Evolutionary conservation across 345 rosid species (phyloP), one percentile per base, ranked within the genome.

Genomic region (Eucalyptus urophylla): DNA sequence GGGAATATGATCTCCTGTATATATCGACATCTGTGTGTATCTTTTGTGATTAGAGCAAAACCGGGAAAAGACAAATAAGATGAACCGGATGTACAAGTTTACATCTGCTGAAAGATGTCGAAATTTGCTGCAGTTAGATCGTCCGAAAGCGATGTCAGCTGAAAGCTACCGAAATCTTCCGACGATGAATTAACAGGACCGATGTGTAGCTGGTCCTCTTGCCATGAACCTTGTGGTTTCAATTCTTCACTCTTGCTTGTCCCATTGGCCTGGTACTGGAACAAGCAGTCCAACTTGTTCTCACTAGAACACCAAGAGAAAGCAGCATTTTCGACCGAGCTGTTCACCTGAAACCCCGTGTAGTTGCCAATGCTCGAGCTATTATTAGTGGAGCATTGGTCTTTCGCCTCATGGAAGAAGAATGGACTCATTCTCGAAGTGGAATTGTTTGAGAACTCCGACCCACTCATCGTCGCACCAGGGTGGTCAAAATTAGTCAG

Each of bases 351-450:
- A 67, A 90, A 91, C 72, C 92, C 93, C 15, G 90, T 87, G 90
- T 92, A 93, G 49, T 86, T 90, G 93, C 94, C 91, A 86, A 91
- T 91, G 90, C 92, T 95, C 43, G 96, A 93, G 89, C 95, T 92
- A 90, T 93, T 95, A 69, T 95, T 94, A 4, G 95, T 76, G 6
- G 85, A 76, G 85, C 85, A 76, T 11, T 76, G 85, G 47, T 76
- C 85, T 22, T 76, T 76, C 14, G 85, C 85, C 85, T 76, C 85
- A 14, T 40, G 85, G 85, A 76, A 76, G 85, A 76, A 76, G 27
- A 76, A 40, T 11, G 85, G 89, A 86, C 91, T 90, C 89, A 93
- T 91, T 86, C 92, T 91, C 6, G 95, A 91, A 80, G 90, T 94
- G 8, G 94, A 94, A 88, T 89, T 93, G 85, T 76, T 76, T 16